Evolutionary conservation across 2,329 filamentous ascomycete species (phyloP).

Genomic region (Neopestalotiopsis rosae): DNA sequence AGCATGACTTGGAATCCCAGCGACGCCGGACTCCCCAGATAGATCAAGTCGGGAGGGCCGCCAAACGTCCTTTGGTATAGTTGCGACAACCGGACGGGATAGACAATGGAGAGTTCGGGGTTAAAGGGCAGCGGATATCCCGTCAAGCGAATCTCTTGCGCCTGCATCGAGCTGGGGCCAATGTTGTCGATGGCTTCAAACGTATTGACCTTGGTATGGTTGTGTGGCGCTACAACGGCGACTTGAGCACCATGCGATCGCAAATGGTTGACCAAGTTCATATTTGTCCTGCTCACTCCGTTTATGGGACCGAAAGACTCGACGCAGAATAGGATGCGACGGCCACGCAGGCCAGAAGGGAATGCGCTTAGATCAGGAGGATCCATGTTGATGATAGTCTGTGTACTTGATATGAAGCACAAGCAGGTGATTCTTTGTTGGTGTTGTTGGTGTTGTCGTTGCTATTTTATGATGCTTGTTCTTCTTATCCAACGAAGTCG

Average conservation of each 20-base stretch:
- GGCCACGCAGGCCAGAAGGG: conserved; percentile 57
- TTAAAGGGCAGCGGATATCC: conserved; percentile 75
- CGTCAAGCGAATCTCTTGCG: conserved; percentile 62
- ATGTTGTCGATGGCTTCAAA: conserved; percentile 51
- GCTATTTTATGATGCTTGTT: background rate
- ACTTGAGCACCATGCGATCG: conserved; percentile 68
- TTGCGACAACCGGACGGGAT: conserved; percentile 68
- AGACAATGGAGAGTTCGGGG: conserved; percentile 72
- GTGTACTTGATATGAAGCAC: background rate
- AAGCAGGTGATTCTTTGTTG: background rate
- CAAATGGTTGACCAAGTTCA: conserved; percentile 72
- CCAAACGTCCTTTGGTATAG: conserved; percentile 67
- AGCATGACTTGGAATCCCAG: conserved; percentile 74
- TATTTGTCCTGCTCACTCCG: conserved; percentile 73
- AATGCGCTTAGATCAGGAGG: conserved; percentile 50
- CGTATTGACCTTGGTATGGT: conserved; percentile 59
- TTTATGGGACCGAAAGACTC: conserved; percentile 77
- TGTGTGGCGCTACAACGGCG: conserved; percentile 69
- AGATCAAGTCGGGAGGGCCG: conserved; percentile 67
- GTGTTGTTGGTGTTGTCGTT: background rate
- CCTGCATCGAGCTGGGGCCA: conserved; percentile 36
- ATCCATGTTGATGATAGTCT: conserved; percentile 11
- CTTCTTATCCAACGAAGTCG: no score
- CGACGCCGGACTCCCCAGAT: conserved; percentile 72
- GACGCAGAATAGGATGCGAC: conserved; percentile 69